These are phyloP conservation scores for Zygosaccharomyces bailii DNA, from an alignment of 805 yeast genomes.

Conservation along the genomic window DNA sequence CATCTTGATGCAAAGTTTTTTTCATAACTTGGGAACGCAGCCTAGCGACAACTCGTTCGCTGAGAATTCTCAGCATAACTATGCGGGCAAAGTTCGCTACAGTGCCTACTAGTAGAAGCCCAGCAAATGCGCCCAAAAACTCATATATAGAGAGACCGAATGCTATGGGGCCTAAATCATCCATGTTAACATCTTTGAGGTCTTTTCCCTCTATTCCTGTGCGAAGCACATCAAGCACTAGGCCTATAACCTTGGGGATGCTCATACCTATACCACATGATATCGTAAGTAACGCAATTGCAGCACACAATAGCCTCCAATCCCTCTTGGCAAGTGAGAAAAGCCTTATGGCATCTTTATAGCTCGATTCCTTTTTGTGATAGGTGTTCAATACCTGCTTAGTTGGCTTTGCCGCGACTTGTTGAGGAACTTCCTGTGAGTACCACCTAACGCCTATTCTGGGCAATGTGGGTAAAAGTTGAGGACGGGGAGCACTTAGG, in stretches of 20 bases:
- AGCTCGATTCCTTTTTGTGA: conserved; percentile 20
- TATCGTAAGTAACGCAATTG: conserved; percentile 43
- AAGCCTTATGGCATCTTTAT: conserved; percentile 41
- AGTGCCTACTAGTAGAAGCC: conserved; percentile 62
- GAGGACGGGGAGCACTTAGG: not conserved
- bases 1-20: conserved; percentile 79
- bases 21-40: conserved; percentile 73
- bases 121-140: conserved; percentile 58
- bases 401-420: not conserved
- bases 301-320: conserved; percentile 41
- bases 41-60: conserved; percentile 84
- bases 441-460: conserved; percentile 7
- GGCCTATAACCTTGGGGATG: conserved; percentile 55
- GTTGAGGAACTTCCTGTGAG: conserved; percentile 3
- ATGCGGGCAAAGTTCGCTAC: conserved; percentile 71
- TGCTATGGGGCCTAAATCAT: conserved; percentile 34
- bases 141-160: conserved; percentile 53
- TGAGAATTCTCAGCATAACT: conserved; percentile 50
- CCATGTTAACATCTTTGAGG: conserved; percentile 26
- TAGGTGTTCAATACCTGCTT: conserved; percentile 2
- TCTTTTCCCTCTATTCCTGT: conserved; percentile 20
- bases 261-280: conserved; percentile 52
- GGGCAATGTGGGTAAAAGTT: conserved; percentile 1
- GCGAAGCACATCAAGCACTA: conserved; percentile 49
- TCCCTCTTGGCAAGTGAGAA: conserved; percentile 45